These are phyloP conservation scores for Russula abietina DNA, from an alignment of 768 basidiomycete species.

Conservation along the genomic window DNA sequence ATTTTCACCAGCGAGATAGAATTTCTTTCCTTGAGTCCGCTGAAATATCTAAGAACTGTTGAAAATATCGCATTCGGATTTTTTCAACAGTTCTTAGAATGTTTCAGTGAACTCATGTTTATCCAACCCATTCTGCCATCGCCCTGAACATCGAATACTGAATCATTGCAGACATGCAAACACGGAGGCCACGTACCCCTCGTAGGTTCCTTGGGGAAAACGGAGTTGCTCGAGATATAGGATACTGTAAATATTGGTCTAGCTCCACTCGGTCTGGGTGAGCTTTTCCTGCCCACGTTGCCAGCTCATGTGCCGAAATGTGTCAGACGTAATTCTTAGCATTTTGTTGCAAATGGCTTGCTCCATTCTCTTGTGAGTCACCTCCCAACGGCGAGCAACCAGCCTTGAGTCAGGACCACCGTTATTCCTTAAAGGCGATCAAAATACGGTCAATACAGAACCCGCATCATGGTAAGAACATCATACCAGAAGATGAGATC, in stretches of 20 bases:
- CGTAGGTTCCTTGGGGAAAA: conserved; percentile 62
- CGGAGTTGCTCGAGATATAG: conserved; percentile 77
- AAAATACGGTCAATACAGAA: neutral
- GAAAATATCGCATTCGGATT: conserved; percentile 55
- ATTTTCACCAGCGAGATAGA: conserved; percentile 69
- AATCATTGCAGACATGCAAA: neutral
- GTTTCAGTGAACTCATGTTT: conserved; percentile 27
- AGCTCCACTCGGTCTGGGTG: conserved; percentile 59
- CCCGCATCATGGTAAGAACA: conserved; percentile 17
- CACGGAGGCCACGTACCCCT: conserved; percentile 27
- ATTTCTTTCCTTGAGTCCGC: conserved; percentile 66
- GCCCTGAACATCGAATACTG: neutral
- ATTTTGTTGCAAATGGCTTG: conserved; percentile 32
- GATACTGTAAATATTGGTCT: conserved; percentile 74
- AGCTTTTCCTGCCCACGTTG: conserved; percentile 55
- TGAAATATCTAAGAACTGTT: conserved; percentile 70
- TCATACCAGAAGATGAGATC: conserved; percentile 69
- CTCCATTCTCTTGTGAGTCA: conserved; percentile 68
- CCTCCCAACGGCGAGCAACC: conserved; percentile 73
- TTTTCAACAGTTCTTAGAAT: conserved; percentile 36
- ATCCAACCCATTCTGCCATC: conserved; percentile 45
- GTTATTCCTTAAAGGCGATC: conserved; percentile 49
- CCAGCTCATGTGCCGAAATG: conserved; percentile 57
- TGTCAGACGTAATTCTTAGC: neutral
- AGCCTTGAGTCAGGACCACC: too few species aligned